Conservation (phyloP, 2,329 filamentous ascomycete species). For the Cladosporium sp. region DNA sequence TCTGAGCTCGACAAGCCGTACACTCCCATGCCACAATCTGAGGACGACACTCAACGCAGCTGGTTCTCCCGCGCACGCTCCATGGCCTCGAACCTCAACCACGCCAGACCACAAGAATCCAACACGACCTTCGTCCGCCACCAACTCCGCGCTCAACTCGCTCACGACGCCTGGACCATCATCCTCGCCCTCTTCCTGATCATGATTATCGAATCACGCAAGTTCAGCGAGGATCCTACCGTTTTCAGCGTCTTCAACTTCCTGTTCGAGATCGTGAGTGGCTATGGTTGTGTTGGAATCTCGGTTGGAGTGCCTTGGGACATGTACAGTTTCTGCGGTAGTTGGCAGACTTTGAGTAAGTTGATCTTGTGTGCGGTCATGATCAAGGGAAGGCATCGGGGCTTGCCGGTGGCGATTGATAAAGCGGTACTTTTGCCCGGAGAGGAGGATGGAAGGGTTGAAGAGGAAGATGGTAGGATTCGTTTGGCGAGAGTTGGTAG, state of each 20-base stretch:
- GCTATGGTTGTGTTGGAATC: constrained; percentile 50
- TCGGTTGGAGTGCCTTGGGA: constrained; percentile 48
- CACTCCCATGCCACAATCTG: constrained; percentile 28
- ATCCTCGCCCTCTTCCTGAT: constrained; percentile 50
- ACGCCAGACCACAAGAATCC: constrained; percentile 24
- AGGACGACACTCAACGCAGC: neutral
- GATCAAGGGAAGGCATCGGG: constrained; percentile 58
- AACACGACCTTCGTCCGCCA: constrained; percentile 45
- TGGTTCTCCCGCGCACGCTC: constrained; percentile 22
- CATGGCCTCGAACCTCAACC: constrained; percentile 16
- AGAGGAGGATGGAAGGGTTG: constrained; percentile 32
- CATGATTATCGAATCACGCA: constrained; percentile 46
- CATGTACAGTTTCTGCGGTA: constrained; percentile 51
- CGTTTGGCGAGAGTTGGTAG: constrained; percentile 25
- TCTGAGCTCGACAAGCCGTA: constrained; percentile 31
- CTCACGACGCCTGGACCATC: constrained; percentile 51
- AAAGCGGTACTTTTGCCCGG: constrained; percentile 45
- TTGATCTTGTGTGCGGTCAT: constrained; percentile 58
- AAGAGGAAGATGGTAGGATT: constrained; percentile 42
- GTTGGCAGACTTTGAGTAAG: constrained; percentile 55
- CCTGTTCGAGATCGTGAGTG: constrained; percentile 49
- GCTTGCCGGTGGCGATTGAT: constrained; percentile 59
- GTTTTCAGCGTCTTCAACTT: constrained; percentile 49
- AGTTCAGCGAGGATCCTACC: constrained; percentile 40
- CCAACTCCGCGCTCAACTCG: constrained; percentile 50